A percentile compares a stretch with the other conserved stretches of the same genome.
phyloP scores from a whole-genome alignment of 2,329 filamentous ascomycete genomes.

The Ophiocordyceps sinensis region DNA sequence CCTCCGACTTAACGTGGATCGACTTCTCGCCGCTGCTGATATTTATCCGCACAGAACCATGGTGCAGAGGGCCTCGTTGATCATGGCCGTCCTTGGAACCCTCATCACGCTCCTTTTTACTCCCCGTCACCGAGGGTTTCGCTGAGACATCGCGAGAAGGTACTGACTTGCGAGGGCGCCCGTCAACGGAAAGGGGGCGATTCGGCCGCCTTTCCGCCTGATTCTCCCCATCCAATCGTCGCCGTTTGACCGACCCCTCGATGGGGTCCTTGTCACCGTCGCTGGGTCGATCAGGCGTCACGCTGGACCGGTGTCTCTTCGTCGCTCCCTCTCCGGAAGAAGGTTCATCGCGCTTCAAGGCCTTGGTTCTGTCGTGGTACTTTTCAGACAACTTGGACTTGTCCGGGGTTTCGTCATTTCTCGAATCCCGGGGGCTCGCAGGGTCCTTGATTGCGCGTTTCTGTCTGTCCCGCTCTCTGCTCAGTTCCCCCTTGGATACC shows the following conservation, averaged over 20 bases:
- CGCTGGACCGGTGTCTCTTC: slow-evolving; percentile 46
- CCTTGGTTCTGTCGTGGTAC: slow-evolving; percentile 45
- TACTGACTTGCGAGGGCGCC: slow-evolving; percentile 27
- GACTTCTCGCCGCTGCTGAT: slow-evolving; percentile 27
- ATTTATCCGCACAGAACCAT: slow-evolving; percentile 25
- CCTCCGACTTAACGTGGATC: slow-evolving; percentile 44
- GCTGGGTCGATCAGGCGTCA: slow-evolving; percentile 40
- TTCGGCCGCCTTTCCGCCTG: slow-evolving; percentile 32
- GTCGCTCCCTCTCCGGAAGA: slow-evolving; percentile 33
- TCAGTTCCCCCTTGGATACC: slow-evolving; percentile 47
- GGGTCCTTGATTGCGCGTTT: slow-evolving; percentile 39
- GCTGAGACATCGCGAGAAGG: slow-evolving; percentile 23
- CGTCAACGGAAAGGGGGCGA: slow-evolving; percentile 29
- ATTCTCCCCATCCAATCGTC: slow-evolving; percentile 39
- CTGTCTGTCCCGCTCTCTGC: slow-evolving; percentile 43
- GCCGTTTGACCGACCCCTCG: slow-evolving; percentile 38
- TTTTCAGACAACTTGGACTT: slow-evolving; percentile 36
- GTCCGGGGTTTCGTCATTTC: slow-evolving; percentile 32
- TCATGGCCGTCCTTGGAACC: slow-evolving; percentile 21
- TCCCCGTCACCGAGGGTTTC: slow-evolving; percentile 18
- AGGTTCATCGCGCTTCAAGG: slow-evolving; percentile 45
- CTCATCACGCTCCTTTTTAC: slow-evolving; percentile 28
- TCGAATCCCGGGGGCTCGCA: slow-evolving; percentile 35
- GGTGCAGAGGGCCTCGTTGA: slow-evolving; percentile 21
- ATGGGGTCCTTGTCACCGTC: slow-evolving; percentile 36